Evolutionary conservation across 1,284 basidiomycete genomes (phyloP).

Genomic region (Cutaneotrichosporon spelunceum): DNA sequence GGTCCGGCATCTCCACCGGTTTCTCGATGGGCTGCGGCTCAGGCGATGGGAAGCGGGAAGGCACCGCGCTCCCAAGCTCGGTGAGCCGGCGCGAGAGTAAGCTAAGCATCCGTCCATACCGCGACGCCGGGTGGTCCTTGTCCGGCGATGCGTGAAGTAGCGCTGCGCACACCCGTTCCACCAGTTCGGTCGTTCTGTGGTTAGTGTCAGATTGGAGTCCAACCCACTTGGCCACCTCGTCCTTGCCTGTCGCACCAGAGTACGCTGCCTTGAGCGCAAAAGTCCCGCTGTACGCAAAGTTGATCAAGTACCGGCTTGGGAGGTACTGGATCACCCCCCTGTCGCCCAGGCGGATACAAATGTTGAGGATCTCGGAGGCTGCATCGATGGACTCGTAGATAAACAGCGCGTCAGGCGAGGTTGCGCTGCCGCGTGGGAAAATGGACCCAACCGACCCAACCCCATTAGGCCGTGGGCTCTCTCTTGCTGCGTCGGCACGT

Average conservation of each 20-base stretch:
- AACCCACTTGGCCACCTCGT: slow-evolving; percentile 38
- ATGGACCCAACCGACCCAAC: slow-evolving; percentile 23
- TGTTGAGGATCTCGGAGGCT: slow-evolving; percentile 48
- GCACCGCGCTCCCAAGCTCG: slow-evolving; percentile 39
- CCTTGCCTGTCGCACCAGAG: slow-evolving; percentile 37
- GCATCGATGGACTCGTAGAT: slow-evolving; percentile 51
- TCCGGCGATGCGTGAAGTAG: slow-evolving; percentile 41
- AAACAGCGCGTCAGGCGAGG: slow-evolving; percentile 49
- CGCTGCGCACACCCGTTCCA: slow-evolving; percentile 41
- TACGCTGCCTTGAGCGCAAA: slow-evolving; percentile 48
- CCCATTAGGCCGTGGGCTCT: slow-evolving; percentile 8
- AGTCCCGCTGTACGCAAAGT: slow-evolving; percentile 47
- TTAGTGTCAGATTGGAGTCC: slow-evolving; percentile 12
- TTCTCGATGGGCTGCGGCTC: slow-evolving; percentile 24
- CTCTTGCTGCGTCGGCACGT: slow-evolving; percentile 38
- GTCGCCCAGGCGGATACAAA: slow-evolving; percentile 44
- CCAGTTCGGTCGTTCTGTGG: slow-evolving; percentile 38
- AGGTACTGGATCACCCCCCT: slow-evolving; percentile 45
- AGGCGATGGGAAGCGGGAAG: slow-evolving; percentile 44
- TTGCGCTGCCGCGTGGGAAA: slow-evolving; percentile 44
- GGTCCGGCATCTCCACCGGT: background rate
- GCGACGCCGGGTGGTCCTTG: slow-evolving; percentile 46
- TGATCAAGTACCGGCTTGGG: slow-evolving; percentile 46
- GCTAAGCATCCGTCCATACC: slow-evolving; percentile 48
- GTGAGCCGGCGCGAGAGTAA: slow-evolving; percentile 43